Percentiles rank a stretch among this genome's conserved stretches.
Conservation (phyloP, 805 yeast species). For the Priceomyces fermenticarens region DNA sequence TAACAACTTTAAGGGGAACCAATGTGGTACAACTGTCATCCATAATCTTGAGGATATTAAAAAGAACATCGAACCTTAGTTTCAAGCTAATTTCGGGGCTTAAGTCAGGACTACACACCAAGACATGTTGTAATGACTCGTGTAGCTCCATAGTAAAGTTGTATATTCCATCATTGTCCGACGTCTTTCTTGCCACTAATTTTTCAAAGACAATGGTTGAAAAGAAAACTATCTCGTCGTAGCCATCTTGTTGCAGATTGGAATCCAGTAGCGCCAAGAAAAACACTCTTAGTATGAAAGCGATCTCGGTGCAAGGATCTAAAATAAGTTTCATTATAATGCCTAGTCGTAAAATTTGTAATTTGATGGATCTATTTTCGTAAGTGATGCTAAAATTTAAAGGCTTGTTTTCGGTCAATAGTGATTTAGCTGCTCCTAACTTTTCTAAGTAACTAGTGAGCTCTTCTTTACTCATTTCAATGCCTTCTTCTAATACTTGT, state of each 20-base stretch:
- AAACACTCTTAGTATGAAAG: constrained; percentile 8
- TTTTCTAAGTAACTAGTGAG: not conserved
- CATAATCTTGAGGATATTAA: constrained; percentile 13
- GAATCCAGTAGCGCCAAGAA: constrained; percentile 22
- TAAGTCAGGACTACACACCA: too few relatives aligned
- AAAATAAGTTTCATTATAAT: constrained; percentile 14
- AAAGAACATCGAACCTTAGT: constrained; percentile 18
- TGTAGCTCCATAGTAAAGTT: too few relatives aligned
- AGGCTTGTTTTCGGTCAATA: not conserved
- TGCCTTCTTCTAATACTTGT: not conserved
- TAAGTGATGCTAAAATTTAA: constrained; percentile 7
- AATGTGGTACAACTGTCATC: not conserved
- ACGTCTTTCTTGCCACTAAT: too few relatives aligned
- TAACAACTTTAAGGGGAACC: not conserved
- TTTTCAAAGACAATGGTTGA: constrained; percentile 13
- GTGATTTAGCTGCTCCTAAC: constrained; percentile 3
- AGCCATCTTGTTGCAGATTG: constrained; percentile 19
- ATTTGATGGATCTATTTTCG: constrained; percentile 13
- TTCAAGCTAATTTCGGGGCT: too few relatives aligned
- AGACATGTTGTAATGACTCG: too few relatives aligned
- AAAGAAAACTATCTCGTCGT: constrained; percentile 11
- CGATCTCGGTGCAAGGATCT: constrained; percentile 7
- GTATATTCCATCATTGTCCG: too few relatives aligned
- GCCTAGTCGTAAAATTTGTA: constrained; percentile 14
- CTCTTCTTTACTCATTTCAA: not conserved